Conservation (phyloP, 1,139 yeast species). For the Yarrowia galli region DNA sequence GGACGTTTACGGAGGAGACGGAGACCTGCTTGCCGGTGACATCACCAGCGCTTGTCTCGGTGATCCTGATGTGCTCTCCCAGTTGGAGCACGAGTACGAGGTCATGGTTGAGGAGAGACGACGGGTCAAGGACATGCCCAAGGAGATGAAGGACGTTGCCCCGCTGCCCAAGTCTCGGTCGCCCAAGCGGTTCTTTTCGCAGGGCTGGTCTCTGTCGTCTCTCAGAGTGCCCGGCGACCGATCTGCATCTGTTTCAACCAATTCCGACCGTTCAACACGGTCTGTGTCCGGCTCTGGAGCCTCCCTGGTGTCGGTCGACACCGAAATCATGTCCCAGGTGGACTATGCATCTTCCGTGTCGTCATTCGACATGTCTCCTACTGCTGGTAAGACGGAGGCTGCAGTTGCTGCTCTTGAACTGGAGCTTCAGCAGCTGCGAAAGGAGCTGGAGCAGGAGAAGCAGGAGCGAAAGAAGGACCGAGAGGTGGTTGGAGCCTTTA, state of each 20-base stretch:
- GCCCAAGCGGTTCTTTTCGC: constrained; percentile 32
- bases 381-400: constrained; percentile 27
- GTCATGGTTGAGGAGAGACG: constrained; percentile 28
- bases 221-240: constrained; percentile 26
- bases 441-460: constrained; percentile 42
- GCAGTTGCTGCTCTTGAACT: constrained; percentile 34
- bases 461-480: constrained; percentile 42
- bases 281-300: constrained; percentile 25
- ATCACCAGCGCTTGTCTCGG: constrained; percentile 47
- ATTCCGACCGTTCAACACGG: constrained; percentile 37
- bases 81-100: constrained; percentile 26
- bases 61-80: constrained; percentile 4
- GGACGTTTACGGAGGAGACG: constrained; percentile 56
- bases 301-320: constrained; percentile 23
- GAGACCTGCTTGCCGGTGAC: constrained; percentile 60
- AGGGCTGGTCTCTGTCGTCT: constrained; percentile 36
- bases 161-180: constrained; percentile 6
- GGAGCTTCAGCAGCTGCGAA: constrained; percentile 33
- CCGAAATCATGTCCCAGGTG: constrained; percentile 38
- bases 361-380: constrained; percentile 31
- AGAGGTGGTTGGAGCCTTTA: constrained; percentile 40
- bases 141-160: constrained; percentile 19
- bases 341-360: constrained; percentile 38
- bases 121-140: constrained; percentile 19
- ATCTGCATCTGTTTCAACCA: constrained; percentile 9